Evolutionary conservation across 176 grass and related monocot genomes (phyloP), one percentile per base, ranked within the genome.

Genomic region (Rhynchospora breviuscula): DNA sequence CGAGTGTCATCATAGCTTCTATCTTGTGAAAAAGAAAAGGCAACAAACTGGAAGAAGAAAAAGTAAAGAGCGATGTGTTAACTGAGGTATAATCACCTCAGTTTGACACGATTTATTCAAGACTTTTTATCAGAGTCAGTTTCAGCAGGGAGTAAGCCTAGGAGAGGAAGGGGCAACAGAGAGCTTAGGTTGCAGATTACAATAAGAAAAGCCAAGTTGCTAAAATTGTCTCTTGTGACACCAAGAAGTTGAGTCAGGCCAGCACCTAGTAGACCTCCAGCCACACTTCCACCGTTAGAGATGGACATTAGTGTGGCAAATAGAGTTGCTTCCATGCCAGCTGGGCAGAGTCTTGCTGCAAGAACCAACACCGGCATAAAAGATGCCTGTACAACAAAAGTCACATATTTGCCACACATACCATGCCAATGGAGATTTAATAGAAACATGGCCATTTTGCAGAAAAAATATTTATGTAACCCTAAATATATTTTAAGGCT

Each of bases 261-360:
- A 0, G 95, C 92, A 6, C 95, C 95, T 6, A 98, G 53, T 0
- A 98, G 84, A 63, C 95, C 95, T 0, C 95, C 95, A 0, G 87
- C 63, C 60, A 95, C 95, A 43, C 95, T 83, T 62, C 95, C 95
- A 0, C 82, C 92, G 18, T 98, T 98, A 2, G 95, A 98, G 46
- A 98, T 93, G 15, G 95, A 98, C 95, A 98, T 98, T 54, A 95
- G 83, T 4, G 95, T 98, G 47, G 95, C 95, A 64, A 98, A 98
- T 47, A 98, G 67, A 14, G 95, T 98, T 17, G 95, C 95, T 90
- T 98, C 95, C 71, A 94, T 65, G 48, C 95, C 95, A 3, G 77
- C 21, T 65, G 95, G 95, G 60, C 92, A 98, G 78, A 98, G 75
- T 17, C 88, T 93, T 51, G 92, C 95, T 58, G 95, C 95, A 79